phyloP scores from a whole-genome alignment of 768 basidiomycete genomes.

The Ramaria sp. region DNA sequence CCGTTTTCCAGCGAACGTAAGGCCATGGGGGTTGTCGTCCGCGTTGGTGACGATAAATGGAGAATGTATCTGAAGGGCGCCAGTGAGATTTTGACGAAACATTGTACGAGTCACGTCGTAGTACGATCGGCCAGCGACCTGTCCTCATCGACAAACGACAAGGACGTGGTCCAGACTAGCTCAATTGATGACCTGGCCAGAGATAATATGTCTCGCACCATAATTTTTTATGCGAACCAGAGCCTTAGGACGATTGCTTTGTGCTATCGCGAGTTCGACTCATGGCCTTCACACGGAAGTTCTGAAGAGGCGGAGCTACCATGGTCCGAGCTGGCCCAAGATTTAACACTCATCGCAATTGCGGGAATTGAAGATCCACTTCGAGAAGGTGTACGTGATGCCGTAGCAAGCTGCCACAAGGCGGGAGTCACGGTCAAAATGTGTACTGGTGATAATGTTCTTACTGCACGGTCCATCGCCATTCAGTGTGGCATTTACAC shows the following conservation, averaged over 20 bases:
- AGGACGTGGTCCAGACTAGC: constrained; percentile 38
- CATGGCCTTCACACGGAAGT: constrained; percentile 67
- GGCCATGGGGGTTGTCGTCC: constrained; percentile 86
- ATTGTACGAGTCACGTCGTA: constrained; percentile 63
- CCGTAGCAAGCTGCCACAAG: constrained; percentile 75
- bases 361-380: constrained; percentile 96
- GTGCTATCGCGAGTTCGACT: constrained; percentile 80
- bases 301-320: constrained; percentile 42
- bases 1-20: constrained; percentile 93
- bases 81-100: constrained; percentile 81
- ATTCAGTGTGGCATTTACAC: constrained; percentile 93
- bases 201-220: constrained; percentile 84
- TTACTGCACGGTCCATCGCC: constrained; percentile 94
- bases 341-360: constrained; percentile 81
- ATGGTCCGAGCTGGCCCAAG: constrained; percentile 55
- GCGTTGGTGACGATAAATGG: constrained; percentile 36
- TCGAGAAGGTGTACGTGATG: constrained; percentile 78
- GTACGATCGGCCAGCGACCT: constrained; percentile 32
- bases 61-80: constrained; percentile 89
- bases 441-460: constrained; percentile 97
- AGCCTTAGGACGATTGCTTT: constrained; percentile 88
- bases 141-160: constrained; percentile 16
- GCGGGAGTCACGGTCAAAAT: constrained; percentile 95
- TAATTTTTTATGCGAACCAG: constrained; percentile 97
- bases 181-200: constrained; percentile 55